Evolutionary conservation across 2,329 filamentous ascomycete genomes (phyloP).

Genomic region (Hymenoscyphus scutula): DNA sequence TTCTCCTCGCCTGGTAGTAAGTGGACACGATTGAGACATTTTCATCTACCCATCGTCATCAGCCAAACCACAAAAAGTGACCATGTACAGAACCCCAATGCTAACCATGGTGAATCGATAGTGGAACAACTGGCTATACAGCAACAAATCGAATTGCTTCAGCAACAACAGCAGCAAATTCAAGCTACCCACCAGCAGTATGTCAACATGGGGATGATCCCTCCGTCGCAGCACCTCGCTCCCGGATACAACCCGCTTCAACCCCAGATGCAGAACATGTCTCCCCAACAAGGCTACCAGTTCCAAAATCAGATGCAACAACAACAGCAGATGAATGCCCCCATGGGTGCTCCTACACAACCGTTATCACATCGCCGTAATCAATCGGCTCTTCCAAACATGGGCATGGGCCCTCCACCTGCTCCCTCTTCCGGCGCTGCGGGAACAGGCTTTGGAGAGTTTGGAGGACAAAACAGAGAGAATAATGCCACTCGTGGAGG

Average conservation of each 20-base stretch:
- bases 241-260: constrained; percentile 76
- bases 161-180: constrained; percentile 97
- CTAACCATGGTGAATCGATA: constrained; percentile 40
- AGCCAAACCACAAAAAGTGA: not conserved
- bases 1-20: constrained; percentile 60
- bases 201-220: constrained; percentile 94
- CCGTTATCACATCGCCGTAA: constrained; percentile 91
- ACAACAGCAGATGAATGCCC: constrained; percentile 69
- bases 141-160: constrained; percentile 95
- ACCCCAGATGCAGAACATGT: constrained; percentile 73
- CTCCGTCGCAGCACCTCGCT: constrained; percentile 76
- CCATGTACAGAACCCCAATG: constrained; percentile 10
- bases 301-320: constrained; percentile 72
- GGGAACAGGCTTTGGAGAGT: constrained; percentile 75
- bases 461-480: constrained; percentile 57
- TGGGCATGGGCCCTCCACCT: constrained; percentile 84
- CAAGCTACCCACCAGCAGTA: constrained; percentile 96
- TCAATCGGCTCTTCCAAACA: constrained; percentile 91
- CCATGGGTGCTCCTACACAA: constrained; percentile 74
- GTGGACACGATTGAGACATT: constrained; percentile 36
- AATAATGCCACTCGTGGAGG: constrained; percentile 70
- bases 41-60: constrained; percentile 29
- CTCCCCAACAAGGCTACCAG: constrained; percentile 81
- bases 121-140: constrained; percentile 98
- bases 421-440: constrained; percentile 87